Conservation (phyloP, 1,284 basidiomycete genomes). For the Erythrobasidium hasegawianum region DNA sequence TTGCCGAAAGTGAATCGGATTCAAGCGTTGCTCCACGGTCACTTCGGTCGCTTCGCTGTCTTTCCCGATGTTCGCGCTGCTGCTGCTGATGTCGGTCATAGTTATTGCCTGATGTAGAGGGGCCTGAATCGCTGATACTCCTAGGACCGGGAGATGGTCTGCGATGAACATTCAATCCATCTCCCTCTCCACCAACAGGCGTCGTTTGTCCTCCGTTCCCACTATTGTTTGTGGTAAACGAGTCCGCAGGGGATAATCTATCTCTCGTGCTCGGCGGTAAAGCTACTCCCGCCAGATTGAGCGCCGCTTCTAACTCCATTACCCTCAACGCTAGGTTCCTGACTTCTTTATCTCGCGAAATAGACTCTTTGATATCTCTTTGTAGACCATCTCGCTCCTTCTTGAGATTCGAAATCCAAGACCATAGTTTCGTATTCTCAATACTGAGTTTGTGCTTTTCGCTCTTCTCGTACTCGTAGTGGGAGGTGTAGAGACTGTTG, state of each 20-base stretch:
- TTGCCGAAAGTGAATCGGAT: slow-evolving; percentile 11
- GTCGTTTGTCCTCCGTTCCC: not conserved
- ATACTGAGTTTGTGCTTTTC: slow-evolving; percentile 12
- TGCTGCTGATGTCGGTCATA: not conserved
- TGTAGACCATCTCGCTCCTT: slow-evolving; percentile 21
- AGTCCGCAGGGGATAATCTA: slow-evolving; percentile 5
- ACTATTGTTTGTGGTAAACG: not conserved
- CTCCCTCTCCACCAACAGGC: too few relatives aligned
- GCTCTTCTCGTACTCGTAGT: slow-evolving; percentile 11
- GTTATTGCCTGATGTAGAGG: slow-evolving; percentile 5
- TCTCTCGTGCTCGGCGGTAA: slow-evolving; percentile 4
- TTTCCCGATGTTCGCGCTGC: slow-evolving; percentile 1
- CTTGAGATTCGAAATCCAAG: slow-evolving; percentile 21
- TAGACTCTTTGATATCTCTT: not conserved
- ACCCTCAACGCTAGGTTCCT: slow-evolving; percentile 8
- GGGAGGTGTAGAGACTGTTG: slow-evolving; percentile 13
- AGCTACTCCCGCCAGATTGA: slow-evolving; percentile 7
- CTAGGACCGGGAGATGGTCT: slow-evolving; percentile 21
- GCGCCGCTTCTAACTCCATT: slow-evolving; percentile 17
- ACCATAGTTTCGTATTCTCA: slow-evolving; percentile 36
- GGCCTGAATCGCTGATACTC: slow-evolving; percentile 7
- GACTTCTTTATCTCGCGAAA: not conserved
- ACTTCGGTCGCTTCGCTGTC: slow-evolving; percentile 7
- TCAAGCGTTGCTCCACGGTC: slow-evolving; percentile 5
- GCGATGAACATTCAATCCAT: not conserved